Conservation (phyloP, 2,329 filamentous ascomycete genomes). For the Colletotrichum spaethianum region DNA sequence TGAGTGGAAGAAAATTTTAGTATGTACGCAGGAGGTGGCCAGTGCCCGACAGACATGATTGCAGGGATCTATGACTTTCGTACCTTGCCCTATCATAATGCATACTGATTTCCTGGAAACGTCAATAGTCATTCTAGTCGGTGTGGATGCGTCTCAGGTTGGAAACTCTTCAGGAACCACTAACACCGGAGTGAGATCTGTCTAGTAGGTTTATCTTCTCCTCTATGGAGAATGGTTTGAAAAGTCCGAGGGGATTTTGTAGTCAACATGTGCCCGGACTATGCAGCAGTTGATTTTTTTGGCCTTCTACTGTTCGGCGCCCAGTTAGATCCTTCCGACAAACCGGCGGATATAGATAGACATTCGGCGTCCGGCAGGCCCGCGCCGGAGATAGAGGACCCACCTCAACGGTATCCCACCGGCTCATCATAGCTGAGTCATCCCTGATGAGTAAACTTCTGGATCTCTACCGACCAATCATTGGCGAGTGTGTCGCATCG, state of each 20-base stretch:
- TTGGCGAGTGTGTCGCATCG: not conserved
- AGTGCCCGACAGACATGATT: constrained; percentile 32
- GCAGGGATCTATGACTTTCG: not conserved
- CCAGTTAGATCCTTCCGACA: not conserved
- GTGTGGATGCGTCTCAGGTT: constrained; percentile 5
- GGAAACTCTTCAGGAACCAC: constrained; percentile 3
- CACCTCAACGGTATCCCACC: constrained; percentile 29
- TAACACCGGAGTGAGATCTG: too few species aligned
- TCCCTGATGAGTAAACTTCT: not conserved
- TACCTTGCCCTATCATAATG: not conserved
- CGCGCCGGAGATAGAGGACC: not conserved
- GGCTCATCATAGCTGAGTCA: constrained; percentile 6
- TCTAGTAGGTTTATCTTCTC: not conserved
- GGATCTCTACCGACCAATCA: constrained; percentile 9
- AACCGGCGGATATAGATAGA: not conserved
- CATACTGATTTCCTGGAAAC: not conserved
- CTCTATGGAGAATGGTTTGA: not conserved
- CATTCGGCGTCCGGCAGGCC: constrained; percentile 19
- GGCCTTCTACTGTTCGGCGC: not conserved
- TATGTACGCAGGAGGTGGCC: constrained; percentile 48
- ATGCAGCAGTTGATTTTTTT: not conserved
- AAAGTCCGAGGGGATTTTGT: not conserved
- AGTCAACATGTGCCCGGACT: accelerated
- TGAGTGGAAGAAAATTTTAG: constrained; percentile 39
- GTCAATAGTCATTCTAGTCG: not conserved